These are phyloP conservation scores for Dictyostelium purpureum DNA, from an alignment of 78 protist genomes.

Conservation along the genomic window DNA sequence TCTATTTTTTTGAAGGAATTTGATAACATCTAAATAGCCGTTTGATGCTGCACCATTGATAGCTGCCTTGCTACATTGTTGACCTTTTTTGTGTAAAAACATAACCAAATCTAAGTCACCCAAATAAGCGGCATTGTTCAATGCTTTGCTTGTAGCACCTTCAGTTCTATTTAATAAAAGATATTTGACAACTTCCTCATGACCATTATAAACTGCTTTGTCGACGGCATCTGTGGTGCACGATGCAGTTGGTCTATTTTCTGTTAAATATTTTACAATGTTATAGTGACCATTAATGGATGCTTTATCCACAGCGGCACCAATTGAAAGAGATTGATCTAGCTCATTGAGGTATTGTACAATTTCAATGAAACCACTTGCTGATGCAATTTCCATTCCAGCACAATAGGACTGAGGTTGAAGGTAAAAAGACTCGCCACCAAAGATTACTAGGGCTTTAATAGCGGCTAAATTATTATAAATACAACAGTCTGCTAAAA, in stretches of 20 bases:
- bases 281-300: neutral
- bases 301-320: neutral
- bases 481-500: neutral
- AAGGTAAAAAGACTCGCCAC: neutral
- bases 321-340: neutral
- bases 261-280: neutral
- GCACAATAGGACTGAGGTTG: neutral
- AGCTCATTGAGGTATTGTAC: neutral
- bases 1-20: conserved; percentile 28
- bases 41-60: conserved; percentile 4
- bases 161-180: neutral
- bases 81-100: neutral
- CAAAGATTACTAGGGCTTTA: neutral
- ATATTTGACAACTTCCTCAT: neutral
- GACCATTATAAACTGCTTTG: conserved; percentile 3
- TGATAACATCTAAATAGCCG: neutral
- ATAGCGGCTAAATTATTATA: conserved; percentile 2
- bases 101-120: conserved; percentile 12
- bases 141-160: neutral
- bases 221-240: neutral
- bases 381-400: conserved; percentile 1
- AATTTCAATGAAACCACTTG: neutral
- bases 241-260: neutral
- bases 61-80: neutral
- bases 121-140: neutral